Conservation (phyloP, 2,329 filamentous ascomycete species). For the Chalaropsis thielavioides region DNA sequence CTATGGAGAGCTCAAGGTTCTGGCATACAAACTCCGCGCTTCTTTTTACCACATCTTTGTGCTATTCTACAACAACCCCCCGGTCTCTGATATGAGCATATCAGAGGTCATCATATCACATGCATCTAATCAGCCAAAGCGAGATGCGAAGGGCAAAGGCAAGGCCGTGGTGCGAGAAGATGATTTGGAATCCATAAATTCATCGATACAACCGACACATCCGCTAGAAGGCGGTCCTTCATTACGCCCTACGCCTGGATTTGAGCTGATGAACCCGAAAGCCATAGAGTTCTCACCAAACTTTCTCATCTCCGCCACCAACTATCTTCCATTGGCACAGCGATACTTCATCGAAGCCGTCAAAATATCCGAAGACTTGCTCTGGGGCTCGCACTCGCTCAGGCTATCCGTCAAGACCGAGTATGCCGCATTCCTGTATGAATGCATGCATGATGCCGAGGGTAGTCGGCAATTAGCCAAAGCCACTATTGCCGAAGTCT, state of each 20-base stretch:
- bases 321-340: constrained; percentile 74
- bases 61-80: constrained; percentile 82
- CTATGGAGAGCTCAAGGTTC: constrained; percentile 70
- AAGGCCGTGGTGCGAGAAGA: constrained; percentile 28
- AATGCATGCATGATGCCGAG: constrained; percentile 73
- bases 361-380: constrained; percentile 54
- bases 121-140: constrained; percentile 25
- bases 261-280: constrained; percentile 28
- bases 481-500: constrained; percentile 76
- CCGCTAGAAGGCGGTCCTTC: constrained; percentile 42
- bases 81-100: constrained; percentile 48
- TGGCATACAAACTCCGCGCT: constrained; percentile 81
- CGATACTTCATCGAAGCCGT: constrained; percentile 69
- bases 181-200: constrained; percentile 30
- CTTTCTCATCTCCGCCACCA: constrained; percentile 62
- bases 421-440: constrained; percentile 83
- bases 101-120: constrained; percentile 27
- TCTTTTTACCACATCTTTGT: constrained; percentile 97
- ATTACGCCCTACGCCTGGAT: constrained; percentile 40
- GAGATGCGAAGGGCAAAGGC: constrained; percentile 35
- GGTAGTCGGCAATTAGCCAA: constrained; percentile 64
- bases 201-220: constrained; percentile 35
- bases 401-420: constrained; percentile 83
- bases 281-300: constrained; percentile 24
- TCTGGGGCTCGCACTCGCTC: constrained; percentile 80